Evolutionary conservation across 2,329 filamentous ascomycete genomes (phyloP).

Genomic region (Corniculantispora saksenae): DNA sequence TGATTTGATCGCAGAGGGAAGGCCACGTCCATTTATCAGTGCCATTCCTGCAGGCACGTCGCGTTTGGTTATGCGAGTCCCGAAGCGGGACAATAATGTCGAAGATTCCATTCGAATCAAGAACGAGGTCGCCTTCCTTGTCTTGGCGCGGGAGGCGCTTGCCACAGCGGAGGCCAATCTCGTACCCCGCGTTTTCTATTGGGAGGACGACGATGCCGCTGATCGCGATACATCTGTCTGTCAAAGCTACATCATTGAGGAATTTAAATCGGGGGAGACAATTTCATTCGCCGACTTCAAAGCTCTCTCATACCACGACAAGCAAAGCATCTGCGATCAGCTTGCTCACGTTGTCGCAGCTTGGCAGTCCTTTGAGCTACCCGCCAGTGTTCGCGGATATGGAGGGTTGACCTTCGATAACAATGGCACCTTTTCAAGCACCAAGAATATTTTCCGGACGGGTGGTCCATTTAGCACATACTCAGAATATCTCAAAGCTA

Average conservation of each 20-base stretch:
- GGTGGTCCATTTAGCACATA: conserved; percentile 15
- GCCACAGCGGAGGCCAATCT: neutral
- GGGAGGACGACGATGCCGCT: neutral
- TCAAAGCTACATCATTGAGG: conserved; percentile 12
- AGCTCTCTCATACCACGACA: neutral
- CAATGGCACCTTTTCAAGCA: neutral
- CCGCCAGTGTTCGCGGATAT: neutral
- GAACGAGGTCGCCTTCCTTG: conserved; percentile 13
- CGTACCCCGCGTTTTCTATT: conserved; percentile 8
- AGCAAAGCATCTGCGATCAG: neutral
- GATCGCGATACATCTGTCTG: neutral
- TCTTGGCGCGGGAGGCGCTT: conserved; percentile 2
- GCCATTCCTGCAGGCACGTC: conserved; percentile 9
- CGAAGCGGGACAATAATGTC: conserved; percentile 9
- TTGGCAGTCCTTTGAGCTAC: conserved; percentile 7
- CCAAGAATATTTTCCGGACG: conserved; percentile 4
- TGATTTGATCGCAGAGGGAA: neutral
- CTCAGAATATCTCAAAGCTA: conserved; percentile 9
- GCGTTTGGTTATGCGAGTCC: conserved; percentile 6
- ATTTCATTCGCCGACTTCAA: neutral
- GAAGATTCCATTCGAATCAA: conserved; percentile 14
- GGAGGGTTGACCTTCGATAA: conserved; percentile 17
- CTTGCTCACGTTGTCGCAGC: conserved; percentile 9
- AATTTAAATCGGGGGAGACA: conserved; percentile 8
- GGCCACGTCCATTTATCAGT: neutral